Evolutionary conservation across 805 yeast species (phyloP).

Genomic region (Sugiyamaella qingdaonensis): DNA sequence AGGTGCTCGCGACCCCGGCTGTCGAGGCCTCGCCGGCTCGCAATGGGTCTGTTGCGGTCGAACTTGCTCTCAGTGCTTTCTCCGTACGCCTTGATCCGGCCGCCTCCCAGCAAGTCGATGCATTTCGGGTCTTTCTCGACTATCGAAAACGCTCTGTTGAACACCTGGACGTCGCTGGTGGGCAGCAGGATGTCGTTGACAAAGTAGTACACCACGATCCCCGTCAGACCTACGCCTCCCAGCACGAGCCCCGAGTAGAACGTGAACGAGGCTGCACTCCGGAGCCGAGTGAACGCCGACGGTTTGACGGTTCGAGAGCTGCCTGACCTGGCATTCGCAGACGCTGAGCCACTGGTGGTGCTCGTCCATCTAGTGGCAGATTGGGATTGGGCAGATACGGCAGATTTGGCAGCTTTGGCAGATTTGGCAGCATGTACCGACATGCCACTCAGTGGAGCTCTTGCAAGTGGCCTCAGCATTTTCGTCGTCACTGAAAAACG

Average conservation of each 20-base stretch:
- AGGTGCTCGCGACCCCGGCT: slow-evolving; percentile 76
- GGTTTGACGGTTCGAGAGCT: not conserved
- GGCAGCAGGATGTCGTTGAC: slow-evolving; percentile 81
- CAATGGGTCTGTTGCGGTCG: slow-evolving; percentile 83
- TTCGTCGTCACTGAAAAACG: not conserved
- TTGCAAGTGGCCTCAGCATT: not conserved
- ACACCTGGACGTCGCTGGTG: slow-evolving; percentile 85
- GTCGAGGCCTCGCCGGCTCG: slow-evolving; percentile 56
- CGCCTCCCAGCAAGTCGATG: slow-evolving; percentile 52
- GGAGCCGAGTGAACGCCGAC: slow-evolving; percentile 16
- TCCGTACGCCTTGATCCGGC: slow-evolving; percentile 78
- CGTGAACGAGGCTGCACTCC: slow-evolving; percentile 30
- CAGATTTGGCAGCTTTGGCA: not conserved
- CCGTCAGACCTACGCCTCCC: slow-evolving; percentile 34
- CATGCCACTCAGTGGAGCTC: not conserved
- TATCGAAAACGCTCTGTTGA: slow-evolving; percentile 77
- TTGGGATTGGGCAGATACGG: too few relatives aligned
- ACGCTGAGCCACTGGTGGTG: not conserved
- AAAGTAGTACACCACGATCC: slow-evolving; percentile 65
- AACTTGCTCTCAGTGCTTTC: slow-evolving; percentile 67
- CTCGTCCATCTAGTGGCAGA: not conserved
- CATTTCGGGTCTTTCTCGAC: slow-evolving; percentile 65
- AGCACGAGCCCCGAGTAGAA: slow-evolving; percentile 32
- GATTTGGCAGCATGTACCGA: not conserved
- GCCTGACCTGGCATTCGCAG: not conserved